A percentile compares a stretch with the other conserved stretches of the same genome.
These are phyloP conservation scores for Xylaria sp. DNA, from an alignment of 2,329 filamentous ascomycete genomes.

Conservation along the genomic window DNA sequence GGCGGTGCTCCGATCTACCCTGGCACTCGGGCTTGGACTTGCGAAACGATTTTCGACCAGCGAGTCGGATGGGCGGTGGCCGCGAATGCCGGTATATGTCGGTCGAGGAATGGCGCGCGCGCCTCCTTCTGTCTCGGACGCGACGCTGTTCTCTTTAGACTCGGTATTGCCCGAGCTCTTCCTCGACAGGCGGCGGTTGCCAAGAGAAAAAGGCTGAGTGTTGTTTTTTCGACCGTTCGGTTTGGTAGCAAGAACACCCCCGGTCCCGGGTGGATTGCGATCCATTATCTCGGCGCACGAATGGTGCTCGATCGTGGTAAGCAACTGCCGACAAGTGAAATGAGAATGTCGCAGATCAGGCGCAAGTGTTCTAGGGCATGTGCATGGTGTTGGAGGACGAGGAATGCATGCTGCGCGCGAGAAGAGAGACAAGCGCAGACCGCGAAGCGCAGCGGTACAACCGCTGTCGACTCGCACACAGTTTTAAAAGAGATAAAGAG, in stretches of 20 bases:
- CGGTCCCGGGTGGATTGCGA: slow-evolving; percentile 39
- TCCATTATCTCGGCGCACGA: slow-evolving; percentile 37
- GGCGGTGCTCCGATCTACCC: slow-evolving; percentile 33
- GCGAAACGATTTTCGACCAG: slow-evolving; percentile 18
- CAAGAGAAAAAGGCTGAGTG: slow-evolving; percentile 40
- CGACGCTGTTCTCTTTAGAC: slow-evolving; percentile 42
- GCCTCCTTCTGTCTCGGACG: slow-evolving; percentile 41
- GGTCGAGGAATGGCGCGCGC: slow-evolving; percentile 31
- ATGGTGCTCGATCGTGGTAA: slow-evolving; percentile 4
- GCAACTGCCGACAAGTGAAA: slow-evolving; percentile 1
- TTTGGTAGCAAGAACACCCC: slow-evolving; percentile 42
- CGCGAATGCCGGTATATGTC: slow-evolving; percentile 16
- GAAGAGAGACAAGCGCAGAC: slow-evolving; percentile 9
- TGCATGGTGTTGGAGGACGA: slow-evolving; percentile 16
- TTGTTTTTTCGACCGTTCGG: slow-evolving; percentile 43
- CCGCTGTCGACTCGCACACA: background rate
- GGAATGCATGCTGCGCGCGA: slow-evolving; percentile 34
- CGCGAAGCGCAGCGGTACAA: background rate
- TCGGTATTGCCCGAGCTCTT: slow-evolving; percentile 37
- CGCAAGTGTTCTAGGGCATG: slow-evolving; percentile 32
- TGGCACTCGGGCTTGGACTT: slow-evolving; percentile 28
- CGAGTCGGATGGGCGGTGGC: slow-evolving; percentile 33
- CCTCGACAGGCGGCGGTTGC: slow-evolving; percentile 31
- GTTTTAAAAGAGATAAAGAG: background rate
- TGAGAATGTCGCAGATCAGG: slow-evolving; percentile 31